Evolutionary conservation across 208 protist species (phyloP), one percentile per base, ranked within the genome.

Genomic region (Wallacemonas sp.): DNA sequence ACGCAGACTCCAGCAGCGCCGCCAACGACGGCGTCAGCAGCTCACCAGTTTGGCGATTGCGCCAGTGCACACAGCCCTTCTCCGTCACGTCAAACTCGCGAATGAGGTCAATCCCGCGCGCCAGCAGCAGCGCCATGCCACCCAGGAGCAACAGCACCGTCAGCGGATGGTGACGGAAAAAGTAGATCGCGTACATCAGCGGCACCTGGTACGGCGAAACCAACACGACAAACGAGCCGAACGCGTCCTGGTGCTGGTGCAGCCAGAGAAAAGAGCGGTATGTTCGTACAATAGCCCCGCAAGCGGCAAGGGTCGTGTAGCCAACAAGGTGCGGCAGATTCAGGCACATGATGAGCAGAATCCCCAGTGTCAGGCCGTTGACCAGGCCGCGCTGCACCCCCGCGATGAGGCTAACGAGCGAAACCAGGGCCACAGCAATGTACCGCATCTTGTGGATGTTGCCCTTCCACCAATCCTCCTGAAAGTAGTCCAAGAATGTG

Each of bases 371-470:
- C 2, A 85, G 46, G 44, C 81, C 85, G 44, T 81, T 74, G 3
- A 91, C 62, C 17, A 79, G 76, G 41, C 89, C 86, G 13, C 70
- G 50, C 33, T 46, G 65, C 0, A 79, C 62, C 0, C 63, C 39
- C 12, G 78, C 70, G 34, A 68, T 26, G 29, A 78, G 5, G 15
- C 55, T 63, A 50, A 83, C 80, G 1, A 74, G 21, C 8, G 78
- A 36, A 29, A 83, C 76, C 66, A 87, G 73, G 46, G 63, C 33
- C 52, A 92, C 72, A 22, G 75, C 80, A 45, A 87, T 90, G 71
- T 91, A 76, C 13, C 89, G 86, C 71, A 95, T 87, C 19, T 63
- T 73, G 67, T 83, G 68, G 57, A 93, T 87, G 69, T 88, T 79
- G 3, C 76, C 62, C 45, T 60, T 37, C 87, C 89, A 95, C 86